Evolutionary conservation across 176 grass and related monocot species (phyloP), one percentile per base, ranked within the genome.

Genomic region (Zea luxurians): DNA sequence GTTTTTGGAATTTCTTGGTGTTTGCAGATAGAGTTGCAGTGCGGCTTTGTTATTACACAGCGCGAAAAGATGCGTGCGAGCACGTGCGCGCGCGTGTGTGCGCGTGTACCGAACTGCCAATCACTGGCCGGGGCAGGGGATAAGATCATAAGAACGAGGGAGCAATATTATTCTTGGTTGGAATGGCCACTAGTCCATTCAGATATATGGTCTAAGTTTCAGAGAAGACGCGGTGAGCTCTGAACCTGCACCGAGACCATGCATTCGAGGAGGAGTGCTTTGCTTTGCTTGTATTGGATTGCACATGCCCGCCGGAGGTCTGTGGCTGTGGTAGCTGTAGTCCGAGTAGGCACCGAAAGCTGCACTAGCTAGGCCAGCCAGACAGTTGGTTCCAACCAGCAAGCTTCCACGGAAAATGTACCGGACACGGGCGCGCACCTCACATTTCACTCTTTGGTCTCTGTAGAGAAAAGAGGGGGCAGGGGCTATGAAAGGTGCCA

Each of bases 1-100:
- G 2, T 44, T 12, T 89, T 72, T 27, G 82, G 82, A 76, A 52
- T 81, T 81, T 77, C 37, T 12, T 66, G 58, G 71, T 42, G 49
- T 16, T 60, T 77, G 72, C 75, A 63, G 73, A n/a, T 43, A 66
- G 4, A 7, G 2, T 47, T 47, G 59, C 61, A 37, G 27, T 49
- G 61, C 75, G 44, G 35, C 49, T 27, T 34, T 16, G n/a, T 27
- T 66, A 8, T 65, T 27, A 27, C 27, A 0, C 47, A n/a, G 76
- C 63, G 40, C 2, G 71, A 65, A 76, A 41, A 71, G 35, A 59
- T 78, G 68, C 67, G 35, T 54, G 43, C 70, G 1, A 34, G 72
- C 70, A 43, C 50, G 63, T 76, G 70, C 8, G 72, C 2, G 8
- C 13, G 77, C 2, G 8, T 10, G 77, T n/a, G n/a, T 13, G 60